Percentiles rank a stretch among this genome's conserved stretches.
phyloP scores from a whole-genome alignment of 257 asterid species.

The Orobanche coerulescens region DNA sequence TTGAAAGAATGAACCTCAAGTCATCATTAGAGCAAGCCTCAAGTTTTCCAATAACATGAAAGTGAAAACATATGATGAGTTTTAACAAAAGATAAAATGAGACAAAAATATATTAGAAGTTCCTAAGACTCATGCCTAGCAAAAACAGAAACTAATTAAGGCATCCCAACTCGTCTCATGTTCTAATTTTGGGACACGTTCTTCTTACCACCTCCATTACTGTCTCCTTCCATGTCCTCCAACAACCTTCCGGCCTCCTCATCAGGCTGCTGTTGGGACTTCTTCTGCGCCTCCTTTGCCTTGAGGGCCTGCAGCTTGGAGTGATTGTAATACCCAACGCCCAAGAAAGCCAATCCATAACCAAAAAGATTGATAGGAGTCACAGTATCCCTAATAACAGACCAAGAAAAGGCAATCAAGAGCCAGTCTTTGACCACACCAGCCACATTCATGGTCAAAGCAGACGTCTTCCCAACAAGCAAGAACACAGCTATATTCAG shows the following conservation, averaged over 20 bases:
- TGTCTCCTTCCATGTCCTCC: constrained; percentile 33
- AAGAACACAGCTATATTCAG: no score
- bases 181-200: constrained; percentile 27
- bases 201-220: constrained; percentile 26
- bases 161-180: constrained; percentile 6
- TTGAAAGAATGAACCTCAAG: constrained; percentile 19
- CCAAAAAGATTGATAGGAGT: no score
- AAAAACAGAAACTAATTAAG: not conserved
- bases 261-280: constrained; percentile 22
- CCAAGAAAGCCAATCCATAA: no score
- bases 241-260: constrained; percentile 39
- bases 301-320: no score
- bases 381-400: no score
- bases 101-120: not conserved
- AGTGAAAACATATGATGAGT: constrained; percentile 15
- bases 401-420: no score
- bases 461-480: no score
- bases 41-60: constrained; percentile 15
- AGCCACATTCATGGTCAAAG: no score
- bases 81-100: constrained; percentile 6
- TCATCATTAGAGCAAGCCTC: constrained; percentile 25
- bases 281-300: no score
- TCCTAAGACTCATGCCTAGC: constrained; percentile 23
- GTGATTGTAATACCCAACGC: no score
- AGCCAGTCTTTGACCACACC: no score